A percentile compares a stretch with the other conserved stretches of the same genome.
Evolutionary conservation across 2,329 filamentous ascomycete genomes (phyloP).

Genomic region (Chrysoporthe deuterocubensis): DNA sequence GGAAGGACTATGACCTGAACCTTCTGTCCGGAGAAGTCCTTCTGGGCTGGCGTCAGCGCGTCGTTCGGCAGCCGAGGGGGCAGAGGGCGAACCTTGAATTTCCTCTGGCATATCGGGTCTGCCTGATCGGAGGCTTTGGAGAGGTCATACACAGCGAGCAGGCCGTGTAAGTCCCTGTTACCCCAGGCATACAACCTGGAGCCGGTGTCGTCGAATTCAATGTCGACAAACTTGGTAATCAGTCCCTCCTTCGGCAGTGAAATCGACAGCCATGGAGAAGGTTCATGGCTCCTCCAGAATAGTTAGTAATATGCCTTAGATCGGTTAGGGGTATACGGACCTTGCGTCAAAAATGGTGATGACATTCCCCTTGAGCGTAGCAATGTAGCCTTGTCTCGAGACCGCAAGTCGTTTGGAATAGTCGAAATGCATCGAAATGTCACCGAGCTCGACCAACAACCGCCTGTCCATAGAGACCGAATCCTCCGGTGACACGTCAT

Average conservation of each 20-base stretch:
- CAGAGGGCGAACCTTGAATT: slow-evolving; percentile 7
- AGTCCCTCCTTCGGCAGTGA: neutral
- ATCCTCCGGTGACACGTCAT: neutral
- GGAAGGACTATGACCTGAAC: slow-evolving; percentile 6
- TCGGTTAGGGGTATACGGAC: neutral
- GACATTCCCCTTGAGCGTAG: slow-evolving; percentile 11
- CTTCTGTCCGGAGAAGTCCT: slow-evolving; percentile 13
- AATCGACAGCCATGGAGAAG: neutral
- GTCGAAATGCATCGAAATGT: neutral
- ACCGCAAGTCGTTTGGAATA: slow-evolving; percentile 17
- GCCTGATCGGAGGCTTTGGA: neutral
- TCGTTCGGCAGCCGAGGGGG: neutral
- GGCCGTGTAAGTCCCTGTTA: slow-evolving; percentile 4
- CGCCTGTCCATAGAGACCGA: neutral
- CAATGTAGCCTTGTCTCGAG: slow-evolving; percentile 14
- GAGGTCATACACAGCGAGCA: slow-evolving; percentile 7
- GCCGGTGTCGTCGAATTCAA: slow-evolving; percentile 15
- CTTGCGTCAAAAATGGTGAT: slow-evolving; percentile 16
- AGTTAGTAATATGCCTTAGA: neutral
- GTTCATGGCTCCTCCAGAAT: neutral
- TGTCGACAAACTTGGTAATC: slow-evolving; percentile 17
- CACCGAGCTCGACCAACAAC: neutral
- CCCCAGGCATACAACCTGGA: slow-evolving; percentile 18
- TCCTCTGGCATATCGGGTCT: slow-evolving; percentile 3
- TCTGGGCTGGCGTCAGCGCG: slow-evolving; percentile 2